These are phyloP conservation scores for Bruguiera hainesii DNA, from an alignment of 441 rosid species.

Conservation along the genomic window DNA sequence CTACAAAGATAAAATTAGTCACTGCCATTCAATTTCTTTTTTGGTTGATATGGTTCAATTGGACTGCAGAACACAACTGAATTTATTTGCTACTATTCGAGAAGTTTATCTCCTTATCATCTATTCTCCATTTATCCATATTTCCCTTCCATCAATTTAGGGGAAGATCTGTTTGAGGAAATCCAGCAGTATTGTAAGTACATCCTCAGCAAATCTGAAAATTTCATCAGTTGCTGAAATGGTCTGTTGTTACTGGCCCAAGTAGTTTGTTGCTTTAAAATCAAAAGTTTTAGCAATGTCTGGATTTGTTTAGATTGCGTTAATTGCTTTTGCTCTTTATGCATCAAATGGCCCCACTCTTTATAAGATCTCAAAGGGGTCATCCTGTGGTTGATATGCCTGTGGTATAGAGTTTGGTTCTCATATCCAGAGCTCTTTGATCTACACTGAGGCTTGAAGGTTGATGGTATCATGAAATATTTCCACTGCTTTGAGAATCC, in stretches of 20 bases:
- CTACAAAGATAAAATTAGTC: slow-evolving; percentile 7
- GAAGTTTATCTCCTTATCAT: too few relatives aligned
- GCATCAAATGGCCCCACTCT: not conserved
- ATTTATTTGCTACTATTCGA: too few relatives aligned
- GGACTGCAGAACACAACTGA: too few relatives aligned
- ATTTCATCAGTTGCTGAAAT: not conserved
- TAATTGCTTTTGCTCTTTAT: not conserved
- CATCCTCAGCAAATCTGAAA: not conserved
- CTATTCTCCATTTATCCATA: too few relatives aligned
- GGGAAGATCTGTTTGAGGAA: not conserved
- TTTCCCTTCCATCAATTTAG: not conserved
- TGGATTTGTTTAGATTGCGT: not conserved
- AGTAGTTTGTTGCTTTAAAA: not conserved
- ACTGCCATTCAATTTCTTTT: slow-evolving; percentile 3
- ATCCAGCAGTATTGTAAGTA: not conserved
- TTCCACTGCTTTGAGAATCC: not conserved
- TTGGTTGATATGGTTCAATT: not conserved
- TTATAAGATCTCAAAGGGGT: not conserved
- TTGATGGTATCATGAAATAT: not conserved
- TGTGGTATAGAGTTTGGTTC: not conserved
- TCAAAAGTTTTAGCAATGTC: not conserved
- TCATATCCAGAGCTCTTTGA: not conserved
- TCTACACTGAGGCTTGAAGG: slow-evolving; percentile 5
- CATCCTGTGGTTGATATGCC: not conserved
- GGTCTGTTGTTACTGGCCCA: not conserved